Conservation (phyloP, 2,329 filamentous ascomycete species). For the Dothideomycetes sp. region DNA sequence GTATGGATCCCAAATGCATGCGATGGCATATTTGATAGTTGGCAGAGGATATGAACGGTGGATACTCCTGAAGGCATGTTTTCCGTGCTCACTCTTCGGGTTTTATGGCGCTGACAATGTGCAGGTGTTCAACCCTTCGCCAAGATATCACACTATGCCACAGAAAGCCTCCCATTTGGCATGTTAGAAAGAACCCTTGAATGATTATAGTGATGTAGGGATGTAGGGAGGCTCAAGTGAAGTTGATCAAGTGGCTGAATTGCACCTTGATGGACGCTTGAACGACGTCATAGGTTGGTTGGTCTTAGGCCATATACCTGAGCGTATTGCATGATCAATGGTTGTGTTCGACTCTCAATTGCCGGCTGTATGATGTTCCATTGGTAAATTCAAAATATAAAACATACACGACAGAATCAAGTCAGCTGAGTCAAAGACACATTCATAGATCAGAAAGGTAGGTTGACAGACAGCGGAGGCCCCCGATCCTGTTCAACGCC, state of each 20-base stretch:
- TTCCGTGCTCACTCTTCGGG: not conserved
- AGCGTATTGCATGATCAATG: not conserved
- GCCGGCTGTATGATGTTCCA: not conserved
- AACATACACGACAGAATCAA: no score
- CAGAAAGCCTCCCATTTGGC: no score
- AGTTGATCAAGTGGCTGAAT: not conserved
- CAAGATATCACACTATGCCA: no score
- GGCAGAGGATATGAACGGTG: no score
- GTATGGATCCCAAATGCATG: slow-evolving; percentile 3
- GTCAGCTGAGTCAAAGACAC: no score
- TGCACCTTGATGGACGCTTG: not conserved
- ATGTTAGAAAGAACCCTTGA: not conserved
- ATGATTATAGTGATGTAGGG: not conserved
- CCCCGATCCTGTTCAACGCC: no score
- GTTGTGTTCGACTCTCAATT: not conserved
- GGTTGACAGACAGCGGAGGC: no score
- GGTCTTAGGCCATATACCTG: not conserved
- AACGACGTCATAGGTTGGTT: not conserved
- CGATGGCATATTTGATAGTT: slow-evolving; percentile 5
- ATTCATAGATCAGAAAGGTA: no score
- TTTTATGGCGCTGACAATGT: not conserved
- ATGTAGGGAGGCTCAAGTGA: not conserved
- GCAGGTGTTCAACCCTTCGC: no score
- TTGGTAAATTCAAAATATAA: no score
- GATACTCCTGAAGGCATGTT: not conserved